Base-by-base conservation (phyloP, 306 rosid genomes). In the Sophora flavescens region DNA sequence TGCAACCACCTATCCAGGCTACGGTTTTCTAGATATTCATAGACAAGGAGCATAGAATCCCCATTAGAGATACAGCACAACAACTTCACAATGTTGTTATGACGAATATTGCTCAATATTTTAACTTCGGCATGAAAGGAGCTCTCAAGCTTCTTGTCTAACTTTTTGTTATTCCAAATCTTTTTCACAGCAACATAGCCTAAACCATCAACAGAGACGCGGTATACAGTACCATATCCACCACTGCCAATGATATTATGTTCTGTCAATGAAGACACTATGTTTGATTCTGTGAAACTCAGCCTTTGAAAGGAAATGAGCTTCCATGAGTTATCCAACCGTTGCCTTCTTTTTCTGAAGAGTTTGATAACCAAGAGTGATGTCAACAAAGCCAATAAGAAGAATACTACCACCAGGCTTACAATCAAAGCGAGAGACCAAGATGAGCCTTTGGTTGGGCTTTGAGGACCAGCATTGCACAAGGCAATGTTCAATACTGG, bases 1-100 rank as follows among this genome's bases (percentile, higher is more conserved):
- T 83, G 88, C 59, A 95, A 70, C 96, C 97, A 90, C 52, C 77
- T 54, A 50, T 95, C 97, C 6, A 95, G 88, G 90, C 97, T 90
- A 4, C 69, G 88, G 74, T 89, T 84, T 45, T 89, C 85, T 36
- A 76, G 50, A 82, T 90, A 89, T 79, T 92, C 93, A 11, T 92
- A 92, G 26, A 92, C 98, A 35, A 95, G 93, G 11, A 95, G 97
- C 81, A 83, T 76, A 0, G 96, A 65, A 32, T 74, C 82, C 22
- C 89, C 83, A 18, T 81, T 84, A 17, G 92, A 89, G 30, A 92
- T 84, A 57, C 86, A 86, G 42, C 97, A 88, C 15, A 89, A 64
- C 74, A 95, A 74, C 78, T 90, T 95, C 68, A 95, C 97, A 47
- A 95, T 88, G 88, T 95, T 95, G 38, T 63, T 58, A 30, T 95